Evolutionary conservation across 345 rosid species (phyloP).

Genomic region (Capsella bursapastoris): DNA sequence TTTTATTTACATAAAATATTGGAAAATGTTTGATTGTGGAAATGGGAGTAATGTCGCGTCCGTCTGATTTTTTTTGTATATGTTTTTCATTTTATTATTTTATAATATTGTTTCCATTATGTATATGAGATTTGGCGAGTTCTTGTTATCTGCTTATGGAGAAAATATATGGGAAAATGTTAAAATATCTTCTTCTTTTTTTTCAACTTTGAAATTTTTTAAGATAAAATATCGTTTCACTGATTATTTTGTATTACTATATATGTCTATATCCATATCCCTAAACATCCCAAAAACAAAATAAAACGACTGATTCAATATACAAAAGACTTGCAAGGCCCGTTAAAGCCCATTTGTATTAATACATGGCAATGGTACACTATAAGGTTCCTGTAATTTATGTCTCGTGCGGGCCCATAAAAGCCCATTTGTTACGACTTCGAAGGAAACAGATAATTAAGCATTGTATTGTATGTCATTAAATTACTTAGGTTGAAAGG

Average conservation of each 20-base stretch:
- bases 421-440: constrained; percentile 5
- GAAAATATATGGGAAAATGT: constrained; percentile 15
- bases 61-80: constrained; percentile 30
- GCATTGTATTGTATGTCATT: neutral
- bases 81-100: constrained; percentile 1
- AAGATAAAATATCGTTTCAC: neutral
- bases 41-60: constrained; percentile 46
- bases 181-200: neutral
- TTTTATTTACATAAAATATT: constrained; percentile 44
- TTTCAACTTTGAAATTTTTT: neutral
- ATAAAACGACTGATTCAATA: too few species aligned
- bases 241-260: neutral
- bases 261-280: too few species aligned
- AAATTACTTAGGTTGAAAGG: constrained; percentile 34
- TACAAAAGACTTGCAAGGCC: too few species aligned
- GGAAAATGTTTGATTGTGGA: constrained; percentile 31
- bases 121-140: constrained; percentile 38
- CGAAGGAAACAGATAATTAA: neutral
- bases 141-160: constrained; percentile 42
- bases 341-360: too few species aligned
- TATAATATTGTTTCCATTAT: constrained; percentile 20
- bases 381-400: too few species aligned
- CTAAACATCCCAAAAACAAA: too few species aligned
- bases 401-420: neutral
- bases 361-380: too few species aligned